Percentiles rank a stretch among this genome's conserved stretches.
phyloP scores from a whole-genome alignment of 345 rosid genomes.

The Ceriops zippeliana region DNA sequence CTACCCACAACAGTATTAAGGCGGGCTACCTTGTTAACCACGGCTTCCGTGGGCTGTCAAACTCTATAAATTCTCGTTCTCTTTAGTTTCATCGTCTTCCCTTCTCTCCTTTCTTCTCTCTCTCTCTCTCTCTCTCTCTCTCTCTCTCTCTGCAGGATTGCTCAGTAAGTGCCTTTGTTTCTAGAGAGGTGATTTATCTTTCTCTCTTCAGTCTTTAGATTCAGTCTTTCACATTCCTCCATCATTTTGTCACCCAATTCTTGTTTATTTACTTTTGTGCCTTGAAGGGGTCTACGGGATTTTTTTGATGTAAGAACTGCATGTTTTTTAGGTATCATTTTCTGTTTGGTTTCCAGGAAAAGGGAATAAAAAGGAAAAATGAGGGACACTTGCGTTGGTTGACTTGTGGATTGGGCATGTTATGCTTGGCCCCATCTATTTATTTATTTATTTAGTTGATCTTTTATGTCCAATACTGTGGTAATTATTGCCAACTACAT shows the following conservation, averaged over 20 bases:
- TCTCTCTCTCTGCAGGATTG: background rate
- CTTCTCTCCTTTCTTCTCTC: conserved; percentile 15
- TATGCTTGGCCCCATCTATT: no score
- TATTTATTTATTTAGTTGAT: background rate
- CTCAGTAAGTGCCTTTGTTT: background rate
- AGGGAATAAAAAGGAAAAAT: background rate
- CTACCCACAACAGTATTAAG: background rate
- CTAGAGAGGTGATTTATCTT: background rate
- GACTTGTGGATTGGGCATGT: conserved; percentile 1
- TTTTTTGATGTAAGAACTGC: conserved; percentile 11
- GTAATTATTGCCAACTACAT: background rate
- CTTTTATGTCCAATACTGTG: conserved; percentile 17
- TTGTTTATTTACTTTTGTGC: background rate
- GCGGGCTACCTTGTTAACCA: conserved; percentile 56
- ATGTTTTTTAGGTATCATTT: conserved; percentile 4
- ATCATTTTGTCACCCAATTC: background rate
- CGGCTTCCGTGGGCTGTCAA: conserved; percentile 38
- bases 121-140: conserved; percentile 8
- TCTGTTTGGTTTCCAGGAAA: conserved; percentile 15
- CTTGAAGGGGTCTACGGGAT: background rate
- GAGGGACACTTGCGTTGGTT: background rate
- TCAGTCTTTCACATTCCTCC: background rate
- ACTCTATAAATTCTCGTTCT: conserved; percentile 56
- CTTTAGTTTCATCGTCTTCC: conserved; percentile 23
- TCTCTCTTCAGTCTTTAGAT: background rate